Evolutionary conservation across 108 stramenopile genomes (phyloP), one percentile per base, ranked within the genome.

Genomic region (Cyclotella baltica): DNA sequence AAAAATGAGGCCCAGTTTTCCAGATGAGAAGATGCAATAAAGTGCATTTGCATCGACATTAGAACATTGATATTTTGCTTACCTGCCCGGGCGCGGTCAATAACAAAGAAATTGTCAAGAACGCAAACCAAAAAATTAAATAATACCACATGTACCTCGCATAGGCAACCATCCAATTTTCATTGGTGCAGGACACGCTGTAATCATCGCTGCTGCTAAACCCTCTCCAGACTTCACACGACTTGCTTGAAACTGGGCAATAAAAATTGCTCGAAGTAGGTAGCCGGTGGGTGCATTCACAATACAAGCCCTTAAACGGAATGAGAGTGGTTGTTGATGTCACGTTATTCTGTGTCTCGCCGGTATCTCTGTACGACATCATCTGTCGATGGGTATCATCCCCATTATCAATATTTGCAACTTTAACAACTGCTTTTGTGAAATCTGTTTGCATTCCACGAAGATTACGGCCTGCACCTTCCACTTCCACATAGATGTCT

Each of bases 101-200:
- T 33, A 57, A 43, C 30, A 67, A 27, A 31, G 23, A 66, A 11
- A 67, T 2, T 2, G 55, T 25, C 27, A 67, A 59, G 3, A 76
- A 33, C 8, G 35, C 56, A 31, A 67, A 40, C 40, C 34, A 59
- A 56, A 66, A 76, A 19, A 40, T n/a, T 3, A 76, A 22, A 67
- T 76, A 76, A 59, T 57, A 76, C 75, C 75, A 76, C 33, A 58
- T 33, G 25, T 47, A 59, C 64, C 75, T 36, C n/a, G 62, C 33
- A 16, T 38, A 67, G 1, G 40, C 6, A 18, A 76, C 40, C 43
- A 35, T 67, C 75, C 75, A 76, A 61, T 57, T 48, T 16, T 46
- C n/a, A 19, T 58, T 76, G 4, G 37, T 31, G 29, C 75, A 76
- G 16, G 65, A 59, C 27, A 76, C 75, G 5, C 40, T 2, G 67